These are phyloP conservation scores for Wickerhamomyces sydowiorum DNA, from an alignment of 805 yeast genomes.

Conservation along the genomic window DNA sequence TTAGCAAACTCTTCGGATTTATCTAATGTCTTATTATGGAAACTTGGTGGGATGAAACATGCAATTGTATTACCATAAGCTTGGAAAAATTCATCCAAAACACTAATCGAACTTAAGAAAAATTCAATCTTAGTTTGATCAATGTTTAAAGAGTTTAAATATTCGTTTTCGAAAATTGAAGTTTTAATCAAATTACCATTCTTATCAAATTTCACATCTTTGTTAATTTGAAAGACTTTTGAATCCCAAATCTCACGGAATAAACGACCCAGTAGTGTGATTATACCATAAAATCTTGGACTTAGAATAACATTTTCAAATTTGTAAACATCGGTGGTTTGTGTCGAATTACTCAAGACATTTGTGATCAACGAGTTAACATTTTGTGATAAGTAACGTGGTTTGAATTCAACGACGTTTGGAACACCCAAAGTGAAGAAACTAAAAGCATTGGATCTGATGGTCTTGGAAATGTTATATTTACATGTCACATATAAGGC, in stretches of 20 bases:
- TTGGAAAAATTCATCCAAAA: constrained; percentile 63
- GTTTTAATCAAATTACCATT: constrained; percentile 24
- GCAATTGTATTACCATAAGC: constrained; percentile 58
- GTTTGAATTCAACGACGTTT: constrained; percentile 36
- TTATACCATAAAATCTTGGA: constrained; percentile 86
- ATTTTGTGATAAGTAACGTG: constrained; percentile 26
- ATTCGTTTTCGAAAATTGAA: constrained; percentile 35
- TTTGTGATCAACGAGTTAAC: constrained; percentile 14
- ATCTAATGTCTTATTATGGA: constrained; percentile 29
- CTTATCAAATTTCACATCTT: constrained; percentile 27
- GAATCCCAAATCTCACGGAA: constrained; percentile 76
- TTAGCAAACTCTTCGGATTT: constrained; percentile 57
- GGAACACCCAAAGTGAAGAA: constrained; percentile 38
- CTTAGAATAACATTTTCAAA: constrained; percentile 80
- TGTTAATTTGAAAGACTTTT: constrained; percentile 48
- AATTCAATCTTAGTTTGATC: constrained; percentile 54
- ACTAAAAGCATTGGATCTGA: constrained; percentile 37
- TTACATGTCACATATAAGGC: constrained; percentile 82
- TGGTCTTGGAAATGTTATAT: constrained; percentile 50
- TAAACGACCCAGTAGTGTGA: constrained; percentile 70
- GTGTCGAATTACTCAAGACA: constrained; percentile 2
- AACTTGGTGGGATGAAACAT: constrained; percentile 53
- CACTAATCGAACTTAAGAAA: constrained; percentile 63
- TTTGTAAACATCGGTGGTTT: constrained; percentile 25
- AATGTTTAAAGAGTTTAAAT: constrained; percentile 31